Base-by-base conservation (phyloP, 441 rosid genomes). In the Pelargonium cotyledonis region DNA sequence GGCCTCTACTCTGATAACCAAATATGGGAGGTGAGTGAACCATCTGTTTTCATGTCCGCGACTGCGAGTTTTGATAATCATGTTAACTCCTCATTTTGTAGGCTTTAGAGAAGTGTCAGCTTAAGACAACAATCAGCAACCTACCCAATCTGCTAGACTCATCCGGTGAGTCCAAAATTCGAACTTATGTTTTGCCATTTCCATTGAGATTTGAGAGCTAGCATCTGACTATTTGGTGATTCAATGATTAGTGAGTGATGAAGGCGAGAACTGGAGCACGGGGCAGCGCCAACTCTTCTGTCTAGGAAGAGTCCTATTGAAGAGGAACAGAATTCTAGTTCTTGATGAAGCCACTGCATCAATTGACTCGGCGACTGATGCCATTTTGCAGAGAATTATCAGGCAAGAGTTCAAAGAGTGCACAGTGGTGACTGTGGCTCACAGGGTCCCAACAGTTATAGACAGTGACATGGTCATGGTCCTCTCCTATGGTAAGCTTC, bases 311-410 rank as follows among this genome's bases (percentile, higher is more conserved):
- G 94, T 92, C 8, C 69, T 92, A 10, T 66, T 87, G 0, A 89
- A 79, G 67, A 85, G 96, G 78, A 90, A 88, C 82, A 81, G 77
- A 75, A 88, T 90, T 74, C 80, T 90, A 10, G 92, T 90, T 43
- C 84, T 92, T 0, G 98, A 92, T 74, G 97, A 92, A 83, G 96
- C 98, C 40, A 92, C 96, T n/a, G 95, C 96, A 46, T 92, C 98
- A 12, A 87, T 92, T 46, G 95, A 90, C 73, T 87, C 95, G 23
- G 89, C 89, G 1, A 92, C 96, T 11, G 96, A 88, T 80, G 94
- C 92, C 62, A 79, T 85, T 74, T 74, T 91, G 7, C 94, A 89
- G 71, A 86, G 82, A 78, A 78, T 89, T 47, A 88, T 89, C 77
- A 78, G 92, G 71, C 80, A 83, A 63, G 96, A 91, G 64, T 91